Base-by-base conservation (phyloP, 805 yeast genomes). In the Candida boidinii region DNA sequence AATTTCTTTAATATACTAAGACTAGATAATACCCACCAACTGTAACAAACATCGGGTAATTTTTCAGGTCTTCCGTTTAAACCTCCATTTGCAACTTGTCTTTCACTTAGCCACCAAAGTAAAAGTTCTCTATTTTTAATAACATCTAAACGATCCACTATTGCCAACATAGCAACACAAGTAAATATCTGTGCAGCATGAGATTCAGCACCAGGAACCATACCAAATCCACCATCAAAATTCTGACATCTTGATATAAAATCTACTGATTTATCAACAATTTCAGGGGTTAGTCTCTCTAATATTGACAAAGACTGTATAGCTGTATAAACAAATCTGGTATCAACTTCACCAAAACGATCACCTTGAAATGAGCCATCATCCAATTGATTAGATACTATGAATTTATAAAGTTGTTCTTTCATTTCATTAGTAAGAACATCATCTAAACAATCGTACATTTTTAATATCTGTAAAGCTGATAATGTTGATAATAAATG, bases 31-130 rank as follows among this genome's bases (percentile, higher is more conserved):
- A 87, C 94, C 99, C 99, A 92, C 95, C 96, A 92, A 45, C 92
- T 78, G 53, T 92, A 92, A 53, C 99, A 92, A n/a, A 85, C 95
- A 56, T 92, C 99, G 0, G 97, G 95, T 14, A 86, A 60, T 53
- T 92, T 92, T 38, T 92, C 95, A 0, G 97, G 96, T 31, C 99
- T 70, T 1, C 99, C 99, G 51, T 92, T 92, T 35, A 92, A 65
- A 0, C 99, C 99, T 5, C 99, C 99, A 19, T 69, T 69, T 5
- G 72, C 67, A 7, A 85, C 70, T 55, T 92, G 99, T 37, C 99
- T 64, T 51, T 92, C 97, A 46, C 90, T 70, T 14, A 92, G 64
- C 97, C 98, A 92, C 73, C 82, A 75, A 3, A 79, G 76, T 10
- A 84, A 62, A 29, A 70, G 54, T 18, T 72, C 72, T 17, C 48